Evolutionary conservation across 2,329 filamentous ascomycete genomes (phyloP).

Genomic region (Akanthomyces muscarius): DNA sequence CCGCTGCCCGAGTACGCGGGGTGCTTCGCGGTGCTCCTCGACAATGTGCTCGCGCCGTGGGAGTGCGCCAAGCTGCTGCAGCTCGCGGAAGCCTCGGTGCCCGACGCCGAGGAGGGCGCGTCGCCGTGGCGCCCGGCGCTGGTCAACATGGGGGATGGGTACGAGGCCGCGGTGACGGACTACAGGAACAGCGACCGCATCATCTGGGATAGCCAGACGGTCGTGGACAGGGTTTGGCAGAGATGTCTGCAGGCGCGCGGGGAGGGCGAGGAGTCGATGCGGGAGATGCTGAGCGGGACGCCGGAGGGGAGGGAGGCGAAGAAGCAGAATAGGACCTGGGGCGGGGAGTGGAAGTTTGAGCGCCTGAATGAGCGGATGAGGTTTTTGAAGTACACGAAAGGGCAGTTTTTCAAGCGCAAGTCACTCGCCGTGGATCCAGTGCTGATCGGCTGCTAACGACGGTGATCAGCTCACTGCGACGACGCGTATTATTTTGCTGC

Average conservation of each 20-base stretch:
- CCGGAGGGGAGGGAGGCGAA: constrained; percentile 24
- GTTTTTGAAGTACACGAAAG: constrained; percentile 67
- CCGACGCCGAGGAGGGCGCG: constrained; percentile 7
- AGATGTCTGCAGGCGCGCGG: constrained; percentile 47
- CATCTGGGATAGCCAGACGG: constrained; percentile 63
- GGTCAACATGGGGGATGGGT: constrained; percentile 61
- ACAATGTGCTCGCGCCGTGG: constrained; percentile 48
- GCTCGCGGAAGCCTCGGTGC: constrained; percentile 51
- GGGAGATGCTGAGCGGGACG: constrained; percentile 36
- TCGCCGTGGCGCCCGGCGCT: constrained; percentile 63
- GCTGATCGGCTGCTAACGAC: no score
- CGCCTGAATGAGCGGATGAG: constrained; percentile 69
- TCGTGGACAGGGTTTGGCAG: constrained; percentile 61
- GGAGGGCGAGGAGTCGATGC: constrained; percentile 23
- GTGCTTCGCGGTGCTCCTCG: constrained; percentile 55
- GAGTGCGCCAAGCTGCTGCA: constrained; percentile 58
- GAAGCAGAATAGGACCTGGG: background rate
- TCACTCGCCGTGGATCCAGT: background rate
- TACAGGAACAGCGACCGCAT: constrained; percentile 71
- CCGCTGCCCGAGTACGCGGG: constrained; percentile 48
- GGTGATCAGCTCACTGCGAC: constrained; percentile 60
- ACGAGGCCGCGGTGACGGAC: constrained; percentile 50
- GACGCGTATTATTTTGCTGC: constrained; percentile 54
- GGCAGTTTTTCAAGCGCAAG: constrained; percentile 63
- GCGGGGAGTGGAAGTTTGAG: constrained; percentile 39